Evolutionary conservation across 176 grass and related monocot species (phyloP), one percentile per base, ranked within the genome.

Genomic region (Avena atlantica): DNA sequence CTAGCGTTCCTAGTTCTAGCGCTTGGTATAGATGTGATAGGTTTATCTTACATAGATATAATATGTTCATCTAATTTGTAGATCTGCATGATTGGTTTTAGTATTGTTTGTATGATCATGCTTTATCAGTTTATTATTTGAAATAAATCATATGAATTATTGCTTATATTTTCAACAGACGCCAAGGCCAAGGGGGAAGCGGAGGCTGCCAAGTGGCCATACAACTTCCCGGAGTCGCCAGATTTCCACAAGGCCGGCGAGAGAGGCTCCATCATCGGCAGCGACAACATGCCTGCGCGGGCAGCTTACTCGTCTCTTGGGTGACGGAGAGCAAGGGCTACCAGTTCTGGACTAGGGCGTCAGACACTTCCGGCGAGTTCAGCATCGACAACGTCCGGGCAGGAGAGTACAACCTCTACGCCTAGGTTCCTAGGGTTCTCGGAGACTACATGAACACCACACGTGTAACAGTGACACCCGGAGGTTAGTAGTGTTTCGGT

Each of bases 331-430:
- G 86, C 78, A 95, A 95, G 37, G 69, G 16, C 10, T 97, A 97
- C 73, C 94, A 97, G 47, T 97, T 97, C 71, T 97, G 95, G 95
- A 94, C 84, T 3, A 88, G 31, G 85, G 61, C 87, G 0, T 7
- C 75, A 2, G 13, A 31, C 4, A 9, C 58, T 4, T 37, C 44
- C 45, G 95, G 95, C 36, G 37, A n/a, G 3, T 97, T 97, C 74
- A 85, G 66, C 76, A 91, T 97, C 9, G 56, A 12, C 56, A 89
- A 94, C 25, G 74, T 94, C 8, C 53, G 72, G 36, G 62, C 78
- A 15, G 92, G 95, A 15, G 83, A 80, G 8, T 97, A 94, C 78
- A 89, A 64, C 29, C 78, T 97, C 19, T 92, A 97, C 45, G 90
- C 92, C 19, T 94, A 90, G 92, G 88, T 94, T 21, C 90, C 95